phyloP scores from a whole-genome alignment of 192 early-diverging fungal species.

The Phycomyces blakesleeanus region DNA sequence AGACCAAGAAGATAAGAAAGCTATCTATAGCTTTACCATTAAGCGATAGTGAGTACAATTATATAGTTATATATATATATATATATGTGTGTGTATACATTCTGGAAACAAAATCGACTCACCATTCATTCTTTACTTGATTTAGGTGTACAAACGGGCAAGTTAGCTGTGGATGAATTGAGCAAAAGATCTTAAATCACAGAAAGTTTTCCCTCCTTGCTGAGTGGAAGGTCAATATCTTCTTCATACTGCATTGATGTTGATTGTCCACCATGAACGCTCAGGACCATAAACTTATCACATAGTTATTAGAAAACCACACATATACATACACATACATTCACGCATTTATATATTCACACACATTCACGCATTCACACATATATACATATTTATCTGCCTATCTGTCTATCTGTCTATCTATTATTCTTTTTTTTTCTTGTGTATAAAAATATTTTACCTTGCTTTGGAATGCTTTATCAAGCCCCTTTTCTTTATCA shows the following conservation, averaged over 20 bases:
- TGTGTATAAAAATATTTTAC: no score
- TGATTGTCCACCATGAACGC: constrained; percentile 14
- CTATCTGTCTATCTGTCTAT: no score
- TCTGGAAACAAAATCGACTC: background rate
- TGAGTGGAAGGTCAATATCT: constrained; percentile 17
- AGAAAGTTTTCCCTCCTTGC: constrained; percentile 12
- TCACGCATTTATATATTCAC: no score
- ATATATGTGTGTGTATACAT: no score
- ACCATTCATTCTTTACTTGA: no score
- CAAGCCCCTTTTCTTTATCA: constrained; percentile 39
- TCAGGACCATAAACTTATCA: constrained; percentile 20
- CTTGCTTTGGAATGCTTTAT: constrained; percentile 50
- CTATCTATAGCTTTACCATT: constrained; percentile 7
- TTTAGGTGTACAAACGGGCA: constrained; percentile 15
- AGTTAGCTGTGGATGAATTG: constrained; percentile 20
- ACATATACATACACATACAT: no score
- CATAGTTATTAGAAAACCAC: no score
- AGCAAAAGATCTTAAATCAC: constrained; percentile 3
- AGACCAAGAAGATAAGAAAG: constrained; percentile 34
- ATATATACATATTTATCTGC: no score
- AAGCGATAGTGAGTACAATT: constrained; percentile 20
- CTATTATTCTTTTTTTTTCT: no score
- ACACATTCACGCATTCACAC: no score
- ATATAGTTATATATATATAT: background rate
- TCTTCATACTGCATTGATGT: constrained; percentile 14